These are phyloP conservation scores for Rasamsonia emersonii DNA, from an alignment of 2,329 filamentous ascomycete species.

Conservation along the genomic window DNA sequence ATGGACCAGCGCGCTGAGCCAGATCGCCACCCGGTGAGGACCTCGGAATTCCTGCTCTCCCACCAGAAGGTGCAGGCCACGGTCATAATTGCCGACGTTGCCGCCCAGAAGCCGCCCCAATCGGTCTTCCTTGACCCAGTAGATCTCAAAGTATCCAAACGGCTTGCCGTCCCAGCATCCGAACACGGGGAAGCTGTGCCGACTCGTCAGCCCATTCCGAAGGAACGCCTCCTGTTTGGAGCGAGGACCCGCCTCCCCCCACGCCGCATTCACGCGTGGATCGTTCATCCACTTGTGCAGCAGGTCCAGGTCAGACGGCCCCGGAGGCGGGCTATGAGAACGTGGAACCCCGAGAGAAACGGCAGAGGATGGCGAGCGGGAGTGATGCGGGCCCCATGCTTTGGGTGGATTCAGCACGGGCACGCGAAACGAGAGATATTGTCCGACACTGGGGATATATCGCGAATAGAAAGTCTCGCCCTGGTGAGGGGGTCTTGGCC, in stretches of 20 bases:
- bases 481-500: conserved; percentile 81
- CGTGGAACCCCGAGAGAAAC: conserved; percentile 35
- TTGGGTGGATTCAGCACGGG: conserved; percentile 56
- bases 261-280: conserved; percentile 73
- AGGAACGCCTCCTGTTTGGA: conserved; percentile 60
- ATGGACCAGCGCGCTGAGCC: conserved; percentile 82
- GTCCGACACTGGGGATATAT: conserved; percentile 69
- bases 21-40: conserved; percentile 62
- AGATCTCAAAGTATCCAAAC: conserved; percentile 96
- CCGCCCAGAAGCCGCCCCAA: conserved; percentile 60
- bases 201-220: conserved; percentile 51
- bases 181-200: conserved; percentile 81
- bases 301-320: conserved; percentile 55
- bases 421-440: conserved; percentile 83
- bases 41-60: conserved; percentile 90
- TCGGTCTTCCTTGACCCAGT: conserved; percentile 92
- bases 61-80: conserved; percentile 79
- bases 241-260: conserved; percentile 58
- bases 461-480: conserved; percentile 87
- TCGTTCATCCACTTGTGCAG: conserved; percentile 84
- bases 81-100: conserved; percentile 68
- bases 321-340: conserved; percentile 3
- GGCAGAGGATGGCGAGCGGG: conserved; percentile 26
- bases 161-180: conserved; percentile 91
- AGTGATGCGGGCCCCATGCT: conserved; percentile 16